These are phyloP conservation scores for Tulasnella sp. DNA, from an alignment of 768 basidiomycete species.

Conservation along the genomic window DNA sequence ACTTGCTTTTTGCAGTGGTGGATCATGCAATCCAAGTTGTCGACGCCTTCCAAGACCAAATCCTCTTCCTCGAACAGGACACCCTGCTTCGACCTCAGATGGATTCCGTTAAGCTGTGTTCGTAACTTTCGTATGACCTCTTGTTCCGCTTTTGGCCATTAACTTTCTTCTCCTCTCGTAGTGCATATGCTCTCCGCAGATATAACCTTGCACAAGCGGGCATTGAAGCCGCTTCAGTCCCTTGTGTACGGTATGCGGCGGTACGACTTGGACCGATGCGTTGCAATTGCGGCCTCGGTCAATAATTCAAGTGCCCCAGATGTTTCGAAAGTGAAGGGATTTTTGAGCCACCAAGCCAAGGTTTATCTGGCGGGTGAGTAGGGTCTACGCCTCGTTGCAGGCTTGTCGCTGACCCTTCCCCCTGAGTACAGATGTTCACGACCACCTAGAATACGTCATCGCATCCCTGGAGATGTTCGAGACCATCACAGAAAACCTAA, in stretches of 20 bases:
- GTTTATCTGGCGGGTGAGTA: slow-evolving; percentile 52
- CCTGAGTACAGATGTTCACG: slow-evolving; percentile 53
- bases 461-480: slow-evolving; percentile 70
- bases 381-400: neutral
- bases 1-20: slow-evolving; percentile 22
- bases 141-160: neutral
- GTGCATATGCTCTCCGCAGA: slow-evolving; percentile 76
- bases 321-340: slow-evolving; percentile 48
- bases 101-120: slow-evolving; percentile 56
- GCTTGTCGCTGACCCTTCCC: neutral
- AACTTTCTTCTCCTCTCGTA: slow-evolving; percentile 32
- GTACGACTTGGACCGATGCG: slow-evolving; percentile 65
- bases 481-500: slow-evolving; percentile 64
- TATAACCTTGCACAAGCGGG: slow-evolving; percentile 67
- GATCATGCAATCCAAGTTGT: slow-evolving; percentile 45
- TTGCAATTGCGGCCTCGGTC: slow-evolving; percentile 52
- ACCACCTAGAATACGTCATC: slow-evolving; percentile 72
- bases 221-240: slow-evolving; percentile 66
- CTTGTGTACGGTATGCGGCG: slow-evolving; percentile 63
- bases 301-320: slow-evolving; percentile 25
- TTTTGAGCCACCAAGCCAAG: slow-evolving; percentile 64
- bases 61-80: slow-evolving; percentile 56
- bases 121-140: slow-evolving; percentile 30
- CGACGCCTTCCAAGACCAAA: slow-evolving; percentile 51
- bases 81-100: slow-evolving; percentile 60